phyloP scores from a whole-genome alignment of 805 yeast species.

The Cyberlindnera xishuangbannaensis region DNA sequence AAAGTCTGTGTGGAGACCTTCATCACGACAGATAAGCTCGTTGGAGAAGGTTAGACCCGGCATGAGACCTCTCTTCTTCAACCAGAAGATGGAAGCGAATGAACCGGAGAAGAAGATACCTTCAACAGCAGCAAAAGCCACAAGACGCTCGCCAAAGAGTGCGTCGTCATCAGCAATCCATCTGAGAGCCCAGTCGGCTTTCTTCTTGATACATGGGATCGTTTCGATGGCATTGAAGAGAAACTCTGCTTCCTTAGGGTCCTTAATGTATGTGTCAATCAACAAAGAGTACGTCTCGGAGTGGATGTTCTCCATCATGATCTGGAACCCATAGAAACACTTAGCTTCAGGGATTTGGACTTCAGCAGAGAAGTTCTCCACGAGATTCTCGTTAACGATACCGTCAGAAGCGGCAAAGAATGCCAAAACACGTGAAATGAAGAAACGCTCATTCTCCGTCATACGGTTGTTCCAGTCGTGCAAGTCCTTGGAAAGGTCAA shows the following conservation, averaged over 20 bases:
- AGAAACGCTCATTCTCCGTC: conserved; percentile 88
- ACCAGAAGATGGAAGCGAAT: conserved; percentile 97
- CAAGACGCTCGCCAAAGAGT: conserved; percentile 89
- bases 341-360: conserved; percentile 97
- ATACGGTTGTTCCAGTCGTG: conserved; percentile 89
- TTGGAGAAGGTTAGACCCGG: conserved; percentile 98
- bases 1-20: conserved; percentile 97
- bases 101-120: conserved; percentile 99
- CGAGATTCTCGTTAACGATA: conserved; percentile 94
- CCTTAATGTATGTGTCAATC: conserved; percentile 93
- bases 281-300: conserved; percentile 94
- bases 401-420: conserved; percentile 99
- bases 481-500: conserved; percentile 86
- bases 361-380: conserved; percentile 95
- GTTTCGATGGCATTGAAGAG: conserved; percentile 94
- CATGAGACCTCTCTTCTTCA: conserved; percentile 98
- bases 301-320: conserved; percentile 99
- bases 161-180: conserved; percentile 92
- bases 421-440: conserved; percentile 88
- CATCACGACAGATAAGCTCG: conserved; percentile 96
- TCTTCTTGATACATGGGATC: conserved; percentile 92
- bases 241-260: conserved; percentile 86
- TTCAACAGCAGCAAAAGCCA: conserved; percentile 98
- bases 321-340: conserved; percentile 98
- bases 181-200: conserved; percentile 98